These are phyloP conservation scores for Penstemon barbatus DNA, from an alignment of 257 asterid genomes.

Conservation along the genomic window DNA sequence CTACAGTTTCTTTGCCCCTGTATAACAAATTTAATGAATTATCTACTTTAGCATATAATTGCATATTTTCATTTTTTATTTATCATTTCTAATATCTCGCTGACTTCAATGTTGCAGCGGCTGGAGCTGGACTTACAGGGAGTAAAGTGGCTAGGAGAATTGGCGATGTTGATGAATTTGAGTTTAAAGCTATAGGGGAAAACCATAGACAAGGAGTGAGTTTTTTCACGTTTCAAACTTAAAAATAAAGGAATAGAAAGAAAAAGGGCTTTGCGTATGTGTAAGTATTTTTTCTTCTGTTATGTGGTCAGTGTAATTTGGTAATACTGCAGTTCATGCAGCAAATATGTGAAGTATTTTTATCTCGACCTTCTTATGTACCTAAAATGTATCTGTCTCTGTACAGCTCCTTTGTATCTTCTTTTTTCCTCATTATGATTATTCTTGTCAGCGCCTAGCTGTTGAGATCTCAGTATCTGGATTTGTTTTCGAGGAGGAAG, in stretches of 20 bases:
- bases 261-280: not conserved
- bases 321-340: slow-evolving; percentile 8
- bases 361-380: not conserved
- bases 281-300: slow-evolving; percentile 12
- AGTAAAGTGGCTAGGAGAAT: slow-evolving; percentile 88
- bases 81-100: slow-evolving; percentile 16
- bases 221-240: slow-evolving; percentile 20
- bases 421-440: slow-evolving; percentile 23
- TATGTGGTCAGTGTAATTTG: slow-evolving; percentile 23
- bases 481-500: slow-evolving; percentile 83
- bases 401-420: slow-evolving; percentile 17
- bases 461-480: slow-evolving; percentile 91
- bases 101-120: slow-evolving; percentile 54
- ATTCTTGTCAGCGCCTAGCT: slow-evolving; percentile 70
- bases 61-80: not conserved
- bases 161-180: slow-evolving; percentile 93
- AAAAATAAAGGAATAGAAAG: slow-evolving; percentile 1
- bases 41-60: not conserved
- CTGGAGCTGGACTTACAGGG: slow-evolving; percentile 99
- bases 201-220: slow-evolving; percentile 97
- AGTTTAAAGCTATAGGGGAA: slow-evolving; percentile 82
- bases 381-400: slow-evolving; percentile 13
- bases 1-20: slow-evolving; percentile 11
- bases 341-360: slow-evolving; percentile 2
- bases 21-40: not conserved